phyloP scores from a whole-genome alignment of 805 yeast species.

The Grigorovia yakushimaensis region DNA sequence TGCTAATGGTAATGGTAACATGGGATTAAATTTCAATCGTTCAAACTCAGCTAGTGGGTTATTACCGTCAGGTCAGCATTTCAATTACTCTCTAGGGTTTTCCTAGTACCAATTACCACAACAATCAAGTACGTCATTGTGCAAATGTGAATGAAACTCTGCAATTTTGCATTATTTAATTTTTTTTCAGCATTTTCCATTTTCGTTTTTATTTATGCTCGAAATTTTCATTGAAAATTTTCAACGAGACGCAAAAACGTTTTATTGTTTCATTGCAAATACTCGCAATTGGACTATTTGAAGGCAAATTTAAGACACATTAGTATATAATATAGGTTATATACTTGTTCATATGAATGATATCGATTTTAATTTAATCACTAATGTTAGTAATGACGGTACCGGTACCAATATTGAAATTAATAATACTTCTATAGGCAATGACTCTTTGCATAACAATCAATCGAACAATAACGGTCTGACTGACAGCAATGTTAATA shows the following conservation, averaged over 20 bases:
- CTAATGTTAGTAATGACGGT: background rate
- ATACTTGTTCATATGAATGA: conserved; percentile 5
- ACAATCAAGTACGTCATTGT: too few species aligned
- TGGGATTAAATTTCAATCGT: background rate
- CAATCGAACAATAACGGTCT: too few species aligned
- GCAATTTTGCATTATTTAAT: too few species aligned
- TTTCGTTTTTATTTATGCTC: background rate
- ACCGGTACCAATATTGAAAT: background rate
- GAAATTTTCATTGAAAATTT: background rate
- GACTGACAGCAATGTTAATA: too few species aligned
- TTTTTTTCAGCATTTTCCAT: background rate
- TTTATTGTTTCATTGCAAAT: background rate
- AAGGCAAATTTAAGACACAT: background rate
- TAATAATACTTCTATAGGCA: background rate
- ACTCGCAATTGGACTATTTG: background rate
- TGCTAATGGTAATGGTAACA: background rate
- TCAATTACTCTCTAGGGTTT: background rate
- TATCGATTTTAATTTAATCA: conserved; percentile 1
- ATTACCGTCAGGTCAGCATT: background rate
- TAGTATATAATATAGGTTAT: background rate
- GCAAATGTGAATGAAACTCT: too few species aligned
- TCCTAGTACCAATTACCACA: background rate
- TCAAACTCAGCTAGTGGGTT: background rate
- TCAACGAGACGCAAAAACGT: background rate
- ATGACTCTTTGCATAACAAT: background rate